These are phyloP conservation scores for Annona squamosa DNA, from an alignment of 164 flowering plant species.

Conservation along the genomic window DNA sequence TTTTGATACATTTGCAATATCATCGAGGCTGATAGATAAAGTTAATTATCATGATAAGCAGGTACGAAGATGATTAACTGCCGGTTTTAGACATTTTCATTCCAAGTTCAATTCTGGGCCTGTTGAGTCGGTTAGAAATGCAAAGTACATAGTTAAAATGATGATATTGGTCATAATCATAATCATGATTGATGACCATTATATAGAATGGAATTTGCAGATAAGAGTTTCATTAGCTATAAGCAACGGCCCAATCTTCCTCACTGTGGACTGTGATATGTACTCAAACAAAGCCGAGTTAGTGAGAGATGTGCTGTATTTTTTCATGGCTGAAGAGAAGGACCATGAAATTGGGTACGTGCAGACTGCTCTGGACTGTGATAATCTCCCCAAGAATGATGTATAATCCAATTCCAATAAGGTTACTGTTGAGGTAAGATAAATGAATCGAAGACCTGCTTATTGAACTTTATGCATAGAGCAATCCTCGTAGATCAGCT, in stretches of 20 bases:
- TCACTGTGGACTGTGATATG: too few species aligned
- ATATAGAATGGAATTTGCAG: constrained; percentile 9
- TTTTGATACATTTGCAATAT: too few species aligned
- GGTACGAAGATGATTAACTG: too few species aligned
- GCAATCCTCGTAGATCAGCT: neutral
- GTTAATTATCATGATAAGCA: too few species aligned
- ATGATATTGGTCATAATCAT: neutral
- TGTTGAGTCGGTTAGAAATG: neutral
- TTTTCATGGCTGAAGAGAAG: constrained; percentile 29
- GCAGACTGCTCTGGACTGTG: constrained; percentile 24
- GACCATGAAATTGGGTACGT: constrained; percentile 26
- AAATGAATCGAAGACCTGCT: neutral
- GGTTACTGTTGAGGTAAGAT: constrained; percentile 8
- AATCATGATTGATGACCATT: neutral
- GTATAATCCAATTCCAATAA: constrained; percentile 14
- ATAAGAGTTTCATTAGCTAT: constrained; percentile 28
- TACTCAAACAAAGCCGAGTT: constrained; percentile 26
- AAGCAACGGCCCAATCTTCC: constrained; percentile 23
- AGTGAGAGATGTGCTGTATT: constrained; percentile 26
- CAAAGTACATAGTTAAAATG: too few species aligned
- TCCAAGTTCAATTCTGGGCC: neutral
- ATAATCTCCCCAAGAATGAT: constrained; percentile 20
- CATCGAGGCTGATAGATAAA: too few species aligned
- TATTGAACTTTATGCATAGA: too few species aligned
- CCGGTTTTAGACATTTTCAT: too few species aligned